These are phyloP conservation scores for Sporothrix sp. DNA, from an alignment of 2,329 filamentous ascomycete species.

Conservation along the genomic window DNA sequence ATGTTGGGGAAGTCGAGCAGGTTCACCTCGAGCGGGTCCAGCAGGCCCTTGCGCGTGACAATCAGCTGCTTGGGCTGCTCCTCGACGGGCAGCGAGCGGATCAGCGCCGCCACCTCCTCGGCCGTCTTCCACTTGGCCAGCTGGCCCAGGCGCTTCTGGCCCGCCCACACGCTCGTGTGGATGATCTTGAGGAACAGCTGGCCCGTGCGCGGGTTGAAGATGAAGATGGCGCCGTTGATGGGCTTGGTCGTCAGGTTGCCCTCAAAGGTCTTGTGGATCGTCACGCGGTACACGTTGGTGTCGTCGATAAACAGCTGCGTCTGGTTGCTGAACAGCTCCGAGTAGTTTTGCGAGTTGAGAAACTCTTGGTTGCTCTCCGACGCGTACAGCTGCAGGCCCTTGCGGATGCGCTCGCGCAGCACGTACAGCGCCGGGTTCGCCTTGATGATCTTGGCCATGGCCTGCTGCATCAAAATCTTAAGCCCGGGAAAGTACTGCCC, in stretches of 20 bases:
- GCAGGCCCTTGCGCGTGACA: constrained; percentile 89
- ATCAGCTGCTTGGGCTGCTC: constrained; percentile 99
- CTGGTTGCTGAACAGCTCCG: constrained; percentile 97
- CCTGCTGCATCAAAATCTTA: constrained; percentile 90
- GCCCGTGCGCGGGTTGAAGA: constrained; percentile 97
- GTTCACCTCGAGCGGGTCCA: constrained; percentile 95
- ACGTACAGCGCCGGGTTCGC: constrained; percentile 96
- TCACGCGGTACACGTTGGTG: constrained; percentile 98
- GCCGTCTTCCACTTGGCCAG: constrained; percentile 99
- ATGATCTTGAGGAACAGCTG: constrained; percentile 99
- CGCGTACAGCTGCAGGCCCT: constrained; percentile 94
- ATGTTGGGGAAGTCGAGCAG: constrained; percentile 98
- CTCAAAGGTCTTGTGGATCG: constrained; percentile 99
- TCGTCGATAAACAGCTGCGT: constrained; percentile 98
- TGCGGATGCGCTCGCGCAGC: constrained; percentile 91
- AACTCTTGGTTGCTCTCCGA: constrained; percentile 99
- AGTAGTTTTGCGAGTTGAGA: constrained; percentile 98
- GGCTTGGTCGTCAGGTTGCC: constrained; percentile 98
- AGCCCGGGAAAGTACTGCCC: constrained; percentile 98
- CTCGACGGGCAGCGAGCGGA: constrained; percentile 89
- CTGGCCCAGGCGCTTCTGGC: constrained; percentile 97
- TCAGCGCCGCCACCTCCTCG: constrained; percentile 96
- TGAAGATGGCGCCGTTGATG: constrained; percentile 99
- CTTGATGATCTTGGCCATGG: constrained; percentile 99
- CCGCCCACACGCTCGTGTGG: constrained; percentile 97